Conservation (phyloP, 208 protist genomes). For the Leishmania lainsoni region DNA sequence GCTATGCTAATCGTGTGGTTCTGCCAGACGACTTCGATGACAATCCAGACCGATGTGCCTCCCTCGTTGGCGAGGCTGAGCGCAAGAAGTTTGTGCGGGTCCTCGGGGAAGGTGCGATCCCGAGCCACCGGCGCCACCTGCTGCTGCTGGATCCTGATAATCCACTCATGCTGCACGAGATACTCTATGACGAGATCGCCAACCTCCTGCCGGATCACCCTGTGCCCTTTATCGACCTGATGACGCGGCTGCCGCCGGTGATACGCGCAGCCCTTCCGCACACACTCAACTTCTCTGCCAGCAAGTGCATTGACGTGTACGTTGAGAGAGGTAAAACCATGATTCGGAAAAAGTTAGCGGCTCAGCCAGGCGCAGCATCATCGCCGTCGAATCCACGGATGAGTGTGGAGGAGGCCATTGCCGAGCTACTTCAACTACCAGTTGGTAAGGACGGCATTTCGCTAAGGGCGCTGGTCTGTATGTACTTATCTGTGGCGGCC, state of each 20-base stretch:
- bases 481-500: constrained; percentile 44
- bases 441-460: constrained; percentile 54
- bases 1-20: constrained; percentile 67
- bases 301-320: constrained; percentile 36
- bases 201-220: constrained; percentile 57
- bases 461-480: constrained; percentile 40
- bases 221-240: constrained; percentile 31
- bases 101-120: constrained; percentile 59
- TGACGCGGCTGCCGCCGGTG: constrained; percentile 64
- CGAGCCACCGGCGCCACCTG: constrained; percentile 65
- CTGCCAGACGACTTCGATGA: constrained; percentile 72
- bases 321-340: constrained; percentile 36
- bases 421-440: constrained; percentile 61
- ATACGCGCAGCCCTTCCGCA: constrained; percentile 62
- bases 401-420: constrained; percentile 74
- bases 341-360: constrained; percentile 46
- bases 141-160: constrained; percentile 86
- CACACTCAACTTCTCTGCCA: constrained; percentile 48
- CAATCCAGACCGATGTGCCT: constrained; percentile 41
- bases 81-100: constrained; percentile 42
- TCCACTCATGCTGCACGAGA: constrained; percentile 62
- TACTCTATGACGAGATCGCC: constrained; percentile 79
- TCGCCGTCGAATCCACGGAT: constrained; percentile 18
- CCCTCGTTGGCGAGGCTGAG: constrained; percentile 54
- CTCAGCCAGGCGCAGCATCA: not conserved